phyloP scores from a whole-genome alignment of 2,329 filamentous ascomycete species.

The Albophoma yamanashiensis region DNA sequence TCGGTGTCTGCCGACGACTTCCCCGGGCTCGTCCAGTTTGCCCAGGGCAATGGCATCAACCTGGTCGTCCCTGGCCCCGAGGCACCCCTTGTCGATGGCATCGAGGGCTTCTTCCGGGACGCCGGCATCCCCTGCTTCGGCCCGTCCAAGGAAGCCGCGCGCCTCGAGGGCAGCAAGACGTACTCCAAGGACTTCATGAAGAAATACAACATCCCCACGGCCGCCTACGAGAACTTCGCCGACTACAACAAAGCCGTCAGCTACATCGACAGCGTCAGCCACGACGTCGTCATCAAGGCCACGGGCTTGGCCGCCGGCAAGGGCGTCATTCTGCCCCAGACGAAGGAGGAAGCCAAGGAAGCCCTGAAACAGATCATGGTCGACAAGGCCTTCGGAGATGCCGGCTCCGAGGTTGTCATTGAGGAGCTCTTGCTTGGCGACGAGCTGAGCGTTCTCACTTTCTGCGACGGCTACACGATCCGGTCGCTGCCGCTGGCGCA shows the following conservation, averaged over 20 bases:
- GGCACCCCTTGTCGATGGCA: constrained; percentile 83
- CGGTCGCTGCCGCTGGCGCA: constrained; percentile 81
- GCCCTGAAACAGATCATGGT: constrained; percentile 88
- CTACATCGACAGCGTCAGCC: constrained; percentile 61
- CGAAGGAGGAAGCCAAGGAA: constrained; percentile 70
- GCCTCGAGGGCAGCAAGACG: constrained; percentile 92
- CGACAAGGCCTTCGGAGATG: constrained; percentile 72
- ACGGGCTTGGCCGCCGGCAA: constrained; percentile 88
- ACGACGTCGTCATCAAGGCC: constrained; percentile 87
- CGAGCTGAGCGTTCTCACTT: constrained; percentile 83
- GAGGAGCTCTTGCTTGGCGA: constrained; percentile 90
- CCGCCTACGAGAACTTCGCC: constrained; percentile 80
- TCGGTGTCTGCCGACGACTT: constrained; percentile 68
- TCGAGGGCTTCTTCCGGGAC: constrained; percentile 69
- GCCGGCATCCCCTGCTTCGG: constrained; percentile 76
- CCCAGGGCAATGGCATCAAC: constrained; percentile 62
- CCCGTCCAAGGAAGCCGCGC: constrained; percentile 71
- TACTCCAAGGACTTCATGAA: constrained; percentile 99
- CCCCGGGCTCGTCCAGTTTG: constrained; percentile 62
- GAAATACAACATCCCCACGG: constrained; percentile 79
- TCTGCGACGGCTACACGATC: constrained; percentile 82
- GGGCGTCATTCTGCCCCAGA: constrained; percentile 80
- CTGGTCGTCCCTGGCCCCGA: constrained; percentile 87
- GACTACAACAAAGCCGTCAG: constrained; percentile 60
- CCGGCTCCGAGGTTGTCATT: constrained; percentile 86